Percentiles rank a stretch among this genome's conserved stretches.
These are phyloP conservation scores for Porphyrellus cyaneotinctus DNA, from an alignment of 768 basidiomycete species.

Conservation along the genomic window DNA sequence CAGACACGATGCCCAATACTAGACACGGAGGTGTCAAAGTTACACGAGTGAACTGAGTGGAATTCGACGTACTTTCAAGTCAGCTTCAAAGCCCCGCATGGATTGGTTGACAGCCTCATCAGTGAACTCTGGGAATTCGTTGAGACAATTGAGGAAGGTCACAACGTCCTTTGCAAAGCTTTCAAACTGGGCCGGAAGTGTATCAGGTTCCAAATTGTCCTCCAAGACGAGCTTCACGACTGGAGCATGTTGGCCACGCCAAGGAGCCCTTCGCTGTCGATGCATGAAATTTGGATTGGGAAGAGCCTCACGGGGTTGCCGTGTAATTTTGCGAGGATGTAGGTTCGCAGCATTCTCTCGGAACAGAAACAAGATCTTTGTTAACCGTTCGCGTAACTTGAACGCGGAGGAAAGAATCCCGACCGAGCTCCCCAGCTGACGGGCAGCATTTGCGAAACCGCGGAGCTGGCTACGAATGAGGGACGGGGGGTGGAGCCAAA, in stretches of 20 bases:
- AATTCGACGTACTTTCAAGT: conserved; percentile 39
- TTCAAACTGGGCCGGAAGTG: conserved; percentile 44
- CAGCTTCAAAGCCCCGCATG: conserved; percentile 46
- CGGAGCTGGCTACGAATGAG: conserved; percentile 36
- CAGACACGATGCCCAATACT: conserved; percentile 56
- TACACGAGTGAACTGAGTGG: neutral
- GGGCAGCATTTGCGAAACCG: conserved; percentile 52
- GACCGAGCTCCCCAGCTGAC: conserved; percentile 53
- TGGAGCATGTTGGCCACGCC: conserved; percentile 35
- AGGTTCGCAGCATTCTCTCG: conserved; percentile 55
- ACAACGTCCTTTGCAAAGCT: conserved; percentile 46
- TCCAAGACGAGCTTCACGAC: conserved; percentile 35
- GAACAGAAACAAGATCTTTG: conserved; percentile 48
- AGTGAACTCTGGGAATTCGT: conserved; percentile 54
- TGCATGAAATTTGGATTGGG: conserved; percentile 36
- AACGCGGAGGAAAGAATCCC: conserved; percentile 54
- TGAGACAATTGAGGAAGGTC: conserved; percentile 50
- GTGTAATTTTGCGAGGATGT: conserved; percentile 46
- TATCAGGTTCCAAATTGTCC: conserved; percentile 45
- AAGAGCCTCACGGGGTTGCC: conserved; percentile 37
- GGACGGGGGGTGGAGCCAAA: neutral
- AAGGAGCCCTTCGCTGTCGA: conserved; percentile 28
- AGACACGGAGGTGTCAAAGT: conserved; percentile 12
- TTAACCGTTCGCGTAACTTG: conserved; percentile 47
- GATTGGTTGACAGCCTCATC: conserved; percentile 51